Evolutionary conservation across 2,329 filamentous ascomycete species (phyloP).

Genomic region (Sporothrix humicola): DNA sequence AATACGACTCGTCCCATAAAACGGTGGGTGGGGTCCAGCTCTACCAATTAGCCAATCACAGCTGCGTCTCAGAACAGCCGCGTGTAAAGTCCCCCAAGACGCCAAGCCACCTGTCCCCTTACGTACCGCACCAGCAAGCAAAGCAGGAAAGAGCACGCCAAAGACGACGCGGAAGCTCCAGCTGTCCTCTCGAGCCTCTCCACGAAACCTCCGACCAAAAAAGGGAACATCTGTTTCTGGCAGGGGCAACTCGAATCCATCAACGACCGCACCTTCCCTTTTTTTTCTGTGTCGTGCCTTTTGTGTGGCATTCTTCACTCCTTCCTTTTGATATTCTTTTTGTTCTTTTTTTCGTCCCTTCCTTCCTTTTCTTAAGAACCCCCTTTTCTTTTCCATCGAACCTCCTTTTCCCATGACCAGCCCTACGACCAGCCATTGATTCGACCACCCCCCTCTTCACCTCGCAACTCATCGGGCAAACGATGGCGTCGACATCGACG

Average conservation of each 20-base stretch:
- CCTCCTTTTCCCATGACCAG: neutral
- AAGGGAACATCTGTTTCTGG: slow-evolving; percentile 29
- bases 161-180: slow-evolving; percentile 35
- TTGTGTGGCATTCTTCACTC: slow-evolving; percentile 11
- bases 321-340: neutral
- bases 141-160: slow-evolving; percentile 16
- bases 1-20: neutral
- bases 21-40: slow-evolving; percentile 21
- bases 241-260: slow-evolving; percentile 24
- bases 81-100: slow-evolving; percentile 27
- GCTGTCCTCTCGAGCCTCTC: slow-evolving; percentile 35
- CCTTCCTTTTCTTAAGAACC: neutral
- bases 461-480: slow-evolving; percentile 42
- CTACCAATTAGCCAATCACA: slow-evolving; percentile 21
- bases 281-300: slow-evolving; percentile 8
- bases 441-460: neutral
- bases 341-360: neutral
- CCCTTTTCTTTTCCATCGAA: neutral
- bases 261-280: slow-evolving; percentile 26
- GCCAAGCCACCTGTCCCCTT: slow-evolving; percentile 33
- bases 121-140: slow-evolving; percentile 13
- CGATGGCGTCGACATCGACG: slow-evolving; percentile 49
- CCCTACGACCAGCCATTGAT: slow-evolving; percentile 15
- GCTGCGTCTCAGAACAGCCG: slow-evolving; percentile 25
- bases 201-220: slow-evolving; percentile 25